phyloP scores from a whole-genome alignment of 148 eudicot genomes.

The Vaccinium vitisidaea region DNA sequence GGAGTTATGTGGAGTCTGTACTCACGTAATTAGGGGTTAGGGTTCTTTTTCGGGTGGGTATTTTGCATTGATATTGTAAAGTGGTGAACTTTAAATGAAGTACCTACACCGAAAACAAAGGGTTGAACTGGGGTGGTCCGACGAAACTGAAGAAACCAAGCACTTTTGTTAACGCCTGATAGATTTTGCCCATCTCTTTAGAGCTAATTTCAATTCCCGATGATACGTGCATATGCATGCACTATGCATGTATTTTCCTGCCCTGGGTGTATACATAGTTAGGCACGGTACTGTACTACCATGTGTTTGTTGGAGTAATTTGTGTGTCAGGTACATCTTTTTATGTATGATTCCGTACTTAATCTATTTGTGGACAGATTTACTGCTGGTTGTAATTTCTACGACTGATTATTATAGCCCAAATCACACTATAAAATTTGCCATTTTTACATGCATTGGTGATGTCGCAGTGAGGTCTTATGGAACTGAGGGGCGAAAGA shows the following conservation, averaged over 20 bases:
- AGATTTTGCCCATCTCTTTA: neutral
- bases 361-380: neutral
- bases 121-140: neutral
- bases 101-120: neutral
- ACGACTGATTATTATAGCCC: neutral
- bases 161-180: neutral
- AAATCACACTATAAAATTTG: neutral
- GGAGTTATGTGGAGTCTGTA: neutral
- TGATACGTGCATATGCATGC: neutral
- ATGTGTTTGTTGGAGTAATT: neutral
- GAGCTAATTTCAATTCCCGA: neutral
- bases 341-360: neutral
- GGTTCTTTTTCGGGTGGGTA: neutral
- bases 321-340: neutral
- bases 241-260: neutral
- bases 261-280: neutral
- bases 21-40: neutral
- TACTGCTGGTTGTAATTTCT: neutral
- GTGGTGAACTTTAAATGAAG: neutral
- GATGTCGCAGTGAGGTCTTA: constrained; percentile 40
- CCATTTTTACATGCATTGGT: constrained; percentile 5
- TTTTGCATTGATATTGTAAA: neutral
- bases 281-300: neutral
- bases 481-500: constrained; percentile 58
- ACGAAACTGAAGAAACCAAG: neutral